Evolutionary conservation across 208 protist genomes (phyloP).

Genomic region (Leishmania lainsoni): DNA sequence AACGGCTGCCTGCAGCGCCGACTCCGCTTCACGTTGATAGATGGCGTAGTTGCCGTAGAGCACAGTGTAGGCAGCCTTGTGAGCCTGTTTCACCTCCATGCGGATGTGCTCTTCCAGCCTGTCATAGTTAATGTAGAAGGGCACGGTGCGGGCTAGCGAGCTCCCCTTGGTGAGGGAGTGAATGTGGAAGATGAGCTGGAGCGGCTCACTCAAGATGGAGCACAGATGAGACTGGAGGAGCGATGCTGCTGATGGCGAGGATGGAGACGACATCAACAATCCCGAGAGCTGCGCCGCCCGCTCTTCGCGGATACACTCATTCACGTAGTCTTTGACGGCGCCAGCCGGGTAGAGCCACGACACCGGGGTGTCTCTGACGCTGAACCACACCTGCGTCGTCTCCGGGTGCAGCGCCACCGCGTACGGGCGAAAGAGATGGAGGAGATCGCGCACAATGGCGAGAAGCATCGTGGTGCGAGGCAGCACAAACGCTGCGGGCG

Average conservation of each 20-base stretch:
- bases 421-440: constrained; percentile 51
- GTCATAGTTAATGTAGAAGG: constrained; percentile 44
- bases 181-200: constrained; percentile 50
- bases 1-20: constrained; percentile 33
- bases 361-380: constrained; percentile 38
- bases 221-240: constrained; percentile 20
- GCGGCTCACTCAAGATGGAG: constrained; percentile 32
- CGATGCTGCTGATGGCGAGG: neutral
- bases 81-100: constrained; percentile 45
- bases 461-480: constrained; percentile 70
- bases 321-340: constrained; percentile 68
- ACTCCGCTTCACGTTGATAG: constrained; percentile 40
- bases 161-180: constrained; percentile 40
- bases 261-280: neutral
- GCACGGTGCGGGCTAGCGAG: constrained; percentile 30
- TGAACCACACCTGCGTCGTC: constrained; percentile 67
- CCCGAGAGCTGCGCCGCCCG: constrained; percentile 13
- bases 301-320: constrained; percentile 28
- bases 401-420: constrained; percentile 39
- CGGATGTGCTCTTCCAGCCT: constrained; percentile 44
- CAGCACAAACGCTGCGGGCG: constrained; percentile 56
- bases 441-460: constrained; percentile 55
- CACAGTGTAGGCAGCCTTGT: constrained; percentile 58
- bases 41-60: constrained; percentile 47
- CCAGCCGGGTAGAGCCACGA: constrained; percentile 73